Base-by-base conservation (phyloP, 805 yeast species). In the Cyberlindnera misumaiensis region DNA sequence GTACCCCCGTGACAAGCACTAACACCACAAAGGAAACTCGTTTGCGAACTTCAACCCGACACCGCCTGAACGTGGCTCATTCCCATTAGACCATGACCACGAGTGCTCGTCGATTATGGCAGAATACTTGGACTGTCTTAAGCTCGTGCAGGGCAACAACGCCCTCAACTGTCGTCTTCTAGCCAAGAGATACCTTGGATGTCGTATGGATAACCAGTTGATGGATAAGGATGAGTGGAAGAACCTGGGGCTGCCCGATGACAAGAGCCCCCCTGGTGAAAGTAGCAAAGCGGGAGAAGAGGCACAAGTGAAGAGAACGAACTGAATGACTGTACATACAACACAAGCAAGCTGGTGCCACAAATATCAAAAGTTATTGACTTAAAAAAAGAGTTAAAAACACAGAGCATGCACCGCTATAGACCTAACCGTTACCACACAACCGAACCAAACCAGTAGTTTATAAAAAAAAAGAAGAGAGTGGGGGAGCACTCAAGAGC, bases 1-100 rank as follows among this genome's bases (percentile, higher is more conserved):
- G 22, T 4, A 20, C 25, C 30, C 5, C 11, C 8, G 24, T 20
- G 8, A 8, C 24, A 20, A 20, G 11, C 13, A 29, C 37, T 33
- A 39, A 34, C 35, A n/a, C 3, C 22, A 11, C 8, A 13, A 26
- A 44, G 77, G 78, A 26, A 68, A 68, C 42, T 55, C 72, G 12
- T 49, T 70, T 34, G 57, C 62, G 30, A 63, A 69, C 30, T 71
- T 82, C 68, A 68, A 77, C 11, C 96, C 97, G 9, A 82, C 90
- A 0, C 96, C 98, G 16, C 98, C 98, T 3, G 96, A 90, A 48
- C 67, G 96, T 48, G 98, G 98, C 0, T 86, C 97, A 0, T 90
- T 90, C 60, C 98, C 97, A 1, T 65, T 90, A 32, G 98, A 90
- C 55, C 98, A 90, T 55, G 80, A 75, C 43, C 73, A 73, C 7